A percentile compares a stretch with the other conserved stretches of the same genome.
These are phyloP conservation scores for Osmanthus fragrans DNA, from an alignment of 257 asterid species.

Conservation along the genomic window DNA sequence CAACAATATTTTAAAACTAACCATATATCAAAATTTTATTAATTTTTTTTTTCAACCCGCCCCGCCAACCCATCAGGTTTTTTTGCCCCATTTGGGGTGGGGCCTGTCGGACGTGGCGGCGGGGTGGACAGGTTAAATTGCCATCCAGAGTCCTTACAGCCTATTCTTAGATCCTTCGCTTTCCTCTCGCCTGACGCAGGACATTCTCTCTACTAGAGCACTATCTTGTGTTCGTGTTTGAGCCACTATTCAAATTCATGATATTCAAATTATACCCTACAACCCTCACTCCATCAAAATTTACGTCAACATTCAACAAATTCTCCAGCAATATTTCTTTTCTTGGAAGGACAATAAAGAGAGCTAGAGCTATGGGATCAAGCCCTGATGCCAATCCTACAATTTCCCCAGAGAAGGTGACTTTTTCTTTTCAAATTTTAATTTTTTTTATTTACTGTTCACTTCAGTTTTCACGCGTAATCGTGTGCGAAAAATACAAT, in stretches of 20 bases:
- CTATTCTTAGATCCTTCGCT: too few relatives aligned
- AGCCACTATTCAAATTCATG: background rate
- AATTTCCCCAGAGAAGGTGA: slow-evolving; percentile 9
- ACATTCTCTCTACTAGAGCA: background rate
- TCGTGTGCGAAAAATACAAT: background rate
- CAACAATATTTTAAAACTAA: too few relatives aligned
- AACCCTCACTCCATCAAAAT: background rate
- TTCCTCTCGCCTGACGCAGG: background rate
- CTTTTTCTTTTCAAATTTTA: background rate
- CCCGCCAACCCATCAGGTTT: too few relatives aligned
- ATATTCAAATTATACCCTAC: background rate
- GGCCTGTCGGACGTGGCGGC: too few relatives aligned
- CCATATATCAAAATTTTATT: too few relatives aligned
- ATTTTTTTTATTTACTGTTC: background rate
- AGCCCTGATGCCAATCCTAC: background rate
- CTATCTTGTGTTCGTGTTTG: too few relatives aligned
- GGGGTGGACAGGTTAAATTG: too few relatives aligned
- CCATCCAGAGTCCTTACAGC: too few relatives aligned
- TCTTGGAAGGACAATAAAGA: background rate
- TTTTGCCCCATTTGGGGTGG: too few relatives aligned
- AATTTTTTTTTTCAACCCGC: too few relatives aligned
- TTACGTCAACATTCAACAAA: background rate
- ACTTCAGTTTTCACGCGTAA: background rate
- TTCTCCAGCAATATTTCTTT: background rate
- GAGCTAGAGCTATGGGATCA: background rate